phyloP scores from a whole-genome alignment of 1,139 yeast species.

The Sugiyamaella neomexicana region DNA sequence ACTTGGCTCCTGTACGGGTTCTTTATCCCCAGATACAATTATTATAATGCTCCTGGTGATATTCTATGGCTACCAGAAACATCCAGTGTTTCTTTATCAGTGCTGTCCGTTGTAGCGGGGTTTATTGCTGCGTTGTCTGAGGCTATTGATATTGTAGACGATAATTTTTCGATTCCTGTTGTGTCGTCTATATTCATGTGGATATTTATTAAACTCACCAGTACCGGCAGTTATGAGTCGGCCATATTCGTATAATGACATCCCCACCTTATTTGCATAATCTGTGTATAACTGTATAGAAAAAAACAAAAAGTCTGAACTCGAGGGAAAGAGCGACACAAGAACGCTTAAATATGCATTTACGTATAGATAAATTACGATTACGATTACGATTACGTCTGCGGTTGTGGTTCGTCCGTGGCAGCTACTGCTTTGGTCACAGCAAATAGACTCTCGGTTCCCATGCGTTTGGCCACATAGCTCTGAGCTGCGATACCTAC shows the following conservation, averaged over 20 bases:
- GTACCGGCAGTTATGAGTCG: conserved; percentile 24
- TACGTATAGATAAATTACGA: neutral
- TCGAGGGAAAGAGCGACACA: neutral
- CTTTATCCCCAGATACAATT: conserved; percentile 59
- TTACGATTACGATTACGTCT: neutral
- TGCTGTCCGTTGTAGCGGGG: conserved; percentile 66
- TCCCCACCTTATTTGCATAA: conserved; percentile 3
- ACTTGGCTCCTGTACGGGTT: conserved; percentile 70
- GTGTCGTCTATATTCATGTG: conserved; percentile 64
- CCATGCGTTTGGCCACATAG: conserved; percentile 92
- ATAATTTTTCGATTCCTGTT: conserved; percentile 91
- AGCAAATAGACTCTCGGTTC: conserved; percentile 39
- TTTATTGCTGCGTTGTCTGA: conserved; percentile 83
- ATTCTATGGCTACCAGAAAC: conserved; percentile 63
- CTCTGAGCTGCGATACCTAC: conserved; percentile 88
- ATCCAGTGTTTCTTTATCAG: conserved; percentile 54
- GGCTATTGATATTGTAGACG: conserved; percentile 78
- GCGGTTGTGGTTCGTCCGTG: neutral
- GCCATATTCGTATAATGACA: conserved; percentile 22
- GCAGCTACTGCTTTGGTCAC: conserved; percentile 11
- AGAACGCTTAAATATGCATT: conserved; percentile 1
- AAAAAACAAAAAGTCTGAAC: neutral
- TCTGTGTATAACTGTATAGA: conserved; percentile 10
- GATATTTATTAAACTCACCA: conserved; percentile 24
- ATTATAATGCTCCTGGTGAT: conserved; percentile 52